Evolutionary conservation across 2,329 filamentous ascomycete genomes (phyloP), one percentile per base, ranked within the genome.

Genomic region (Aschersonia sp.): DNA sequence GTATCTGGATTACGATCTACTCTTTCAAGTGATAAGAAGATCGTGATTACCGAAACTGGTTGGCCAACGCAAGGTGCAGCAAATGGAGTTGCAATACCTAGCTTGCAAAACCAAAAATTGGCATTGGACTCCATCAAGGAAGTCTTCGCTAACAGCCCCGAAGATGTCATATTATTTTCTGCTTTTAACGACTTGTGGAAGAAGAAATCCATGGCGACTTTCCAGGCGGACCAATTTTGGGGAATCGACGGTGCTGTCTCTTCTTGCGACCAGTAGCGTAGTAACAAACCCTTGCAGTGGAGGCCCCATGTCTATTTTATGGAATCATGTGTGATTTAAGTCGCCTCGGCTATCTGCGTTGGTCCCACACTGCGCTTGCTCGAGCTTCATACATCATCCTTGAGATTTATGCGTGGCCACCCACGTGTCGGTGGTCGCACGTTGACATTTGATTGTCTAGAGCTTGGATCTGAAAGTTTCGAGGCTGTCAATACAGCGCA

Each of bases 151-250:
- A 59, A 63, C 45, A 73, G 66, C 45, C 62, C 67, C 1, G 60
- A 61, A 3, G 64, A 79, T 48, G 58, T 91, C 43, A 75, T 89
- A 53, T 68, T 94, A 29, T 91, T 92, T 66, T 84, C 82, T 31
- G 82, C 85, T 3, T 91, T 82, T 67, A 84, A 94, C 63, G 84
- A 88, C 52, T 58, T 72, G 46, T 94, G 88, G 87, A 94, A 94
- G 72, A 61, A 67, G 41, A 75, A 84, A 54, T 73, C 68, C 47
- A 61, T 69, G 2, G 70, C 63, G 29, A 83, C 83, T 1, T 85
- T 82, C 62, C 74, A 78, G 50, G 78, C 84, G 2, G 88, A 94
- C 67, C 75, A 80, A 61, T 88, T 73, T 65, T 92, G 86, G 84
- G 88, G 86, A 32, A 77, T 85, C 47, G 56, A 56, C 32, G 62